phyloP scores from a whole-genome alignment of 2,329 filamentous ascomycete species.

The Aspergillus aculeatinus region DNA sequence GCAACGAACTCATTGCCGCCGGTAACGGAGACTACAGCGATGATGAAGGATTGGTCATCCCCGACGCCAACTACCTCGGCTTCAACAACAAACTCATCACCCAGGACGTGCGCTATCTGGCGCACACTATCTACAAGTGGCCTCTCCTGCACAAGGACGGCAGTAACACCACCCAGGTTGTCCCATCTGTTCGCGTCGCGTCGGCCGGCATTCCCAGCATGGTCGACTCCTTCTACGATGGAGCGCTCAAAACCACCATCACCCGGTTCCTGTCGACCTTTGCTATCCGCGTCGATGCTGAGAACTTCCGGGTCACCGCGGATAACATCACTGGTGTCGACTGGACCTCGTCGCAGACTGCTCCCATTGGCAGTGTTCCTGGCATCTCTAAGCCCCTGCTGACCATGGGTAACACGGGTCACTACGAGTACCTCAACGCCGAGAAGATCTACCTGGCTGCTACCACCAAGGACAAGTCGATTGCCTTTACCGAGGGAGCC shows the following conservation, averaged over 20 bases:
- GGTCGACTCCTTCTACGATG: neutral
- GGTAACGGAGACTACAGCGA: constrained; percentile 1
- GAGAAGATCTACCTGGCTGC: constrained; percentile 3
- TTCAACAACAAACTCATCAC: constrained; percentile 5
- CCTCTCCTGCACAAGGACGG: constrained; percentile 1
- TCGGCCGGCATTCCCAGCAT: neutral
- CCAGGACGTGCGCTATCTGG: neutral
- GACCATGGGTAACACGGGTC: constrained; percentile 1
- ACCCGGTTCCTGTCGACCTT: neutral
- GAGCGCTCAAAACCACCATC: neutral
- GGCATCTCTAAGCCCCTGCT: neutral
- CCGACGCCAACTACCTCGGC: neutral
- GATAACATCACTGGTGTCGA: neutral
- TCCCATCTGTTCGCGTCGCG: neutral
- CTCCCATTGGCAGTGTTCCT: neutral
- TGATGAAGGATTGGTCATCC: neutral
- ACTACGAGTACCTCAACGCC: constrained; percentile 6
- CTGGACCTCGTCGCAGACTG: constrained; percentile 1
- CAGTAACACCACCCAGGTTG: neutral
- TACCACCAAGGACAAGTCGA: neutral
- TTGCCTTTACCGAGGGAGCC: neutral
- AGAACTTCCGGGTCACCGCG: neutral
- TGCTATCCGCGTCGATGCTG: neutral
- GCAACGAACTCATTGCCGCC: neutral
- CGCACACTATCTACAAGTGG: neutral